Evolutionary conservation across 2,329 filamentous ascomycete genomes (phyloP).

Genomic region (Hirsutella thompsonii): DNA sequence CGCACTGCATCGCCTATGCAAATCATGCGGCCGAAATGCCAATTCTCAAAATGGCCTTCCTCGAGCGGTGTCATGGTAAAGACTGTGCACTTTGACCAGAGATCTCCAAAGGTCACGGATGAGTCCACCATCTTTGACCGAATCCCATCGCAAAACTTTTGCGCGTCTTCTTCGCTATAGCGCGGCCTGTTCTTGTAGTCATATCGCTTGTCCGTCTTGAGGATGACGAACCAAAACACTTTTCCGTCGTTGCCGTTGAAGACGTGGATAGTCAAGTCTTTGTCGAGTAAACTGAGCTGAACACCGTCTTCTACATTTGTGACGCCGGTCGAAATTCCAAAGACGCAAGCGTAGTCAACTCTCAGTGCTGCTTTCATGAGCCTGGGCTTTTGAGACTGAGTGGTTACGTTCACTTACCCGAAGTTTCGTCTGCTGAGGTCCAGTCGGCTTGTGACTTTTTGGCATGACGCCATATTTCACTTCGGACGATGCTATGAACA

Average conservation of each 20-base stretch:
- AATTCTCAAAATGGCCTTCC: slow-evolving; percentile 18
- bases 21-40: slow-evolving; percentile 17
- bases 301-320: slow-evolving; percentile 6
- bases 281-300: slow-evolving; percentile 10
- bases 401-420: neutral
- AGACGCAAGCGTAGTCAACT: slow-evolving; percentile 18
- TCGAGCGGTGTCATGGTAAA: slow-evolving; percentile 18
- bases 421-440: slow-evolving; percentile 8
- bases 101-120: slow-evolving; percentile 11
- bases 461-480: slow-evolving; percentile 12
- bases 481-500: slow-evolving; percentile 21
- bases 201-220: slow-evolving; percentile 8
- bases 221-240: slow-evolving; percentile 23
- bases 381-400: neutral
- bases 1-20: slow-evolving; percentile 19
- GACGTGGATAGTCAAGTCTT: slow-evolving; percentile 13
- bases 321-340: slow-evolving; percentile 19
- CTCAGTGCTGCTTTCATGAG: slow-evolving; percentile 1
- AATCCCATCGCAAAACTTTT: slow-evolving; percentile 1
- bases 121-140: neutral
- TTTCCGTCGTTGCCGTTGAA: slow-evolving; percentile 14
- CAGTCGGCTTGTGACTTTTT: slow-evolving; percentile 10
- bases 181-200: neutral
- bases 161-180: neutral
- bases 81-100: slow-evolving; percentile 13